Evolutionary conservation across 2,329 filamentous ascomycete species (phyloP), one percentile per base, ranked within the genome.

Genomic region (Rhynchosporium agropyri): DNA sequence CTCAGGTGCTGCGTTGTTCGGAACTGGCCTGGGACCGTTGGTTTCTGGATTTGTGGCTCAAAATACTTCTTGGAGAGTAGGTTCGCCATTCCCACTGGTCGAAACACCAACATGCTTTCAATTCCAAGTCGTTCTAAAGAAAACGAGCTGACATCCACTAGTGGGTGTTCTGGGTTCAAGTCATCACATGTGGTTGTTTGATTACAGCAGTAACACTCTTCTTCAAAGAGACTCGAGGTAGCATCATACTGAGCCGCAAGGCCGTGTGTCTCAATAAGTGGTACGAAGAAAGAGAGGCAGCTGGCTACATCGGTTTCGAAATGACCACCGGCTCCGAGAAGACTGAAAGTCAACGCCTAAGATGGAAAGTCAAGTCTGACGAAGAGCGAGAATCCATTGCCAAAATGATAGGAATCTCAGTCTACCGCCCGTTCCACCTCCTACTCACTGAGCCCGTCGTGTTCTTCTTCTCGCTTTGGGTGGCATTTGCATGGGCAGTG

Each of bases 81-180:
- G 56, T 58, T 40, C 15, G 38, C 56, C 40, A 49, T 15, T 26
- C 36, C 3, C 28, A 15, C 12, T 29, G 3, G 33, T 28, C 12
- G 13, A 57, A 57, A 54, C 33, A 29, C 33, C 51, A 54, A 54
- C 36, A 54, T 3, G 38, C 12, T 31, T 28, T n/a, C 33, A n/a
- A 45, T 3, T 57, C 20, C 4, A 33, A 40, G 4, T 31, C 3
- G 12, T n/a, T 38, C 10, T 13, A 33, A n/a, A 9, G n/a, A 9
- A 58, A 8, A 46, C 4, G 2, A 43, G 43, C 65, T 59, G 46
- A 59, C 46, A 3, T 51, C 12, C 15, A 43, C 43, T 29, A 59
- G 57, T 97, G 92, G 92, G 85, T 93, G 0, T 96, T 96, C 74
- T 96, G 92, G 82, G 81, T 93, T 33, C 93, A 97, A 69, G 85